Conservation (phyloP, 2,329 filamentous ascomycete genomes). For the Drechslerella dactyloides region DNA sequence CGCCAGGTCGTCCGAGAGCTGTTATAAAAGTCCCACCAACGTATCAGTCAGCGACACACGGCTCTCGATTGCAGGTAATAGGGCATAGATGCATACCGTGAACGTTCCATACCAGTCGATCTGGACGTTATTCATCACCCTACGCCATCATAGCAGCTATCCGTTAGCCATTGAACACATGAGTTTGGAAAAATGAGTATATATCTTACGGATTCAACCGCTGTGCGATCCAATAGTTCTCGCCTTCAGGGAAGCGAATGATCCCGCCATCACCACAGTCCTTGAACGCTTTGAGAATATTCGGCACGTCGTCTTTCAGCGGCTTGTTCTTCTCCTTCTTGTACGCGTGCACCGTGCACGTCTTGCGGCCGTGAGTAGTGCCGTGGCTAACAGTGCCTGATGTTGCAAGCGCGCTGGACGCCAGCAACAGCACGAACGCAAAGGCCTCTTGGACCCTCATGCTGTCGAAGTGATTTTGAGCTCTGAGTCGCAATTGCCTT, state of each 20-base stretch:
- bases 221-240: constrained; percentile 63
- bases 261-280: constrained; percentile 58
- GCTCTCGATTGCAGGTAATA: too few relatives aligned
- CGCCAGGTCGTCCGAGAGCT: constrained; percentile 63
- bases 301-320: constrained; percentile 20
- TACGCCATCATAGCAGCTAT: background rate
- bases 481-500: too few relatives aligned
- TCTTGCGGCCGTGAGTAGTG: constrained; percentile 27
- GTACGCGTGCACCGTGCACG: constrained; percentile 23
- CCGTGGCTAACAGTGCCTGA: constrained; percentile 14
- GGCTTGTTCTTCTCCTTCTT: constrained; percentile 6
- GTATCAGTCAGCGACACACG: background rate
- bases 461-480: background rate
- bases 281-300: constrained; percentile 54
- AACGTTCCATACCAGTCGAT: constrained; percentile 65
- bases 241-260: constrained; percentile 62
- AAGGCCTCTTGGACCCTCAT: constrained; percentile 14
- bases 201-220: constrained; percentile 61
- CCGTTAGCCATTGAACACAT: background rate
- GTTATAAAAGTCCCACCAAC: too few relatives aligned
- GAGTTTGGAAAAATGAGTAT: constrained; percentile 1
- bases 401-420: constrained; percentile 2
- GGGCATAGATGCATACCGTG: constrained; percentile 57
- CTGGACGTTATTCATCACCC: constrained; percentile 61
- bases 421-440: constrained; percentile 8